phyloP scores from a whole-genome alignment of 257 asterid species.

The Rhazya stricta region DNA sequence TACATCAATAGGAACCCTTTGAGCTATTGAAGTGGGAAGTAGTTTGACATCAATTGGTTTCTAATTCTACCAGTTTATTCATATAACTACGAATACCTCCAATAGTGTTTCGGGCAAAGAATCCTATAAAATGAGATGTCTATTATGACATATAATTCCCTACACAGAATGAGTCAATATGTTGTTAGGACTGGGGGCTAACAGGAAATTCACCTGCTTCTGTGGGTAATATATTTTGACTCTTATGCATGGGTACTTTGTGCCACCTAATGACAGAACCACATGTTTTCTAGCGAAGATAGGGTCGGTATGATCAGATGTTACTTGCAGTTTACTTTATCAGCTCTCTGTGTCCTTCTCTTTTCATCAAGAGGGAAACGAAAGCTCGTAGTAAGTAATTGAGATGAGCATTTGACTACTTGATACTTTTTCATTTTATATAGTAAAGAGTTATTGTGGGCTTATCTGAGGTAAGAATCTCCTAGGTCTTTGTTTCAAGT shows the following conservation, averaged over 20 bases:
- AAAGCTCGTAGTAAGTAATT: neutral
- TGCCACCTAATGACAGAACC: neutral
- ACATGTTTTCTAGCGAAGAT: neutral
- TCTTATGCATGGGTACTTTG: too few species aligned
- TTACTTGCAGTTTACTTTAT: neutral
- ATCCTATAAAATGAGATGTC: too few species aligned
- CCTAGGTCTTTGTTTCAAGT: neutral
- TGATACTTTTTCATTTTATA: neutral
- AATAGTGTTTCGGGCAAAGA: neutral
- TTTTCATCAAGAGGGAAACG: neutral
- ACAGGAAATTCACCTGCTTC: neutral
- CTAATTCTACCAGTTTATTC: too few species aligned
- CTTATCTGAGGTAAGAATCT: neutral
- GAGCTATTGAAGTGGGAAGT: neutral
- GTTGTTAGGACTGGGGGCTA: neutral
- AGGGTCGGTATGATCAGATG: neutral
- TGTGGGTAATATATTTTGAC: too few species aligned
- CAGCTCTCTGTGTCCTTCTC: neutral
- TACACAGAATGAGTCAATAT: neutral
- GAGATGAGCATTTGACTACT: neutral
- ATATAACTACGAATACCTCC: neutral
- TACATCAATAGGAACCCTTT: too few species aligned
- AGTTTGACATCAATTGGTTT: neutral
- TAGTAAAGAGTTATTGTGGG: neutral
- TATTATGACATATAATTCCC: neutral